A percentile compares a stretch with the other conserved stretches of the same genome.
Evolutionary conservation across 2,329 filamentous ascomycete species (phyloP).

Genomic region (Ophiosphaerella herpotricha): DNA sequence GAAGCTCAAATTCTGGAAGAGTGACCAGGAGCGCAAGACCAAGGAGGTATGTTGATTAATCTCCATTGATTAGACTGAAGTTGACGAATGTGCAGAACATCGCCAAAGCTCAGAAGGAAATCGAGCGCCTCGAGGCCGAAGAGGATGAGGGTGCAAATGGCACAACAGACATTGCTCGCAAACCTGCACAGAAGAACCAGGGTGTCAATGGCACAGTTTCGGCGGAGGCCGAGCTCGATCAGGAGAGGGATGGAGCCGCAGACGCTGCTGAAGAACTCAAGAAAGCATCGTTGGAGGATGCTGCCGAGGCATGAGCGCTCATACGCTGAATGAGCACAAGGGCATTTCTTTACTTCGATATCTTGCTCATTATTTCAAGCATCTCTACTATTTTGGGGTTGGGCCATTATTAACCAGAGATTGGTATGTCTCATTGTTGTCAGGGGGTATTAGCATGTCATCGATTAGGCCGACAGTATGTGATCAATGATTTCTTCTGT

Average conservation of each 20-base stretch:
- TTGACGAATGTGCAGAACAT: slow-evolving; percentile 72
- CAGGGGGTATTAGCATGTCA: slow-evolving; percentile 26
- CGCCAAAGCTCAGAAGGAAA: slow-evolving; percentile 93
- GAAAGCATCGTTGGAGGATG: slow-evolving; percentile 56
- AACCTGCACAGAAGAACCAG: slow-evolving; percentile 57
- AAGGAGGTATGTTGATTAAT: slow-evolving; percentile 70
- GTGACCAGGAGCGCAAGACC: slow-evolving; percentile 86
- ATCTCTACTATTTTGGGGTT: slow-evolving; percentile 21
- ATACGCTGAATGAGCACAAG: slow-evolving; percentile 4
- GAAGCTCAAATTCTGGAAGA: slow-evolving; percentile 91
- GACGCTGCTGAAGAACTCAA: slow-evolving; percentile 65
- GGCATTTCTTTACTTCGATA: slow-evolving; percentile 13
- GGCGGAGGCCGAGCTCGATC: slow-evolving; percentile 58
- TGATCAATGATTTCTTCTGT: slow-evolving; percentile 14
- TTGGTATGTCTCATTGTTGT: slow-evolving; percentile 17
- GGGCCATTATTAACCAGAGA: slow-evolving; percentile 22
- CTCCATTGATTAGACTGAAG: neutral
- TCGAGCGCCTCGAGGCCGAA: slow-evolving; percentile 80
- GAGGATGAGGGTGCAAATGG: slow-evolving; percentile 60
- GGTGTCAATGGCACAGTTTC: slow-evolving; percentile 57
- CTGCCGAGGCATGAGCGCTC: slow-evolving; percentile 28
- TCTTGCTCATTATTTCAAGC: slow-evolving; percentile 22
- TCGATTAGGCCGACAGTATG: slow-evolving; percentile 19
- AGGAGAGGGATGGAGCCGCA: slow-evolving; percentile 63
- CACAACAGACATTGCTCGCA: slow-evolving; percentile 61